Base-by-base conservation (phyloP, 495 filamentous ascomycete genomes). In the Aspergillus sclerotiicarbonarius region DNA sequence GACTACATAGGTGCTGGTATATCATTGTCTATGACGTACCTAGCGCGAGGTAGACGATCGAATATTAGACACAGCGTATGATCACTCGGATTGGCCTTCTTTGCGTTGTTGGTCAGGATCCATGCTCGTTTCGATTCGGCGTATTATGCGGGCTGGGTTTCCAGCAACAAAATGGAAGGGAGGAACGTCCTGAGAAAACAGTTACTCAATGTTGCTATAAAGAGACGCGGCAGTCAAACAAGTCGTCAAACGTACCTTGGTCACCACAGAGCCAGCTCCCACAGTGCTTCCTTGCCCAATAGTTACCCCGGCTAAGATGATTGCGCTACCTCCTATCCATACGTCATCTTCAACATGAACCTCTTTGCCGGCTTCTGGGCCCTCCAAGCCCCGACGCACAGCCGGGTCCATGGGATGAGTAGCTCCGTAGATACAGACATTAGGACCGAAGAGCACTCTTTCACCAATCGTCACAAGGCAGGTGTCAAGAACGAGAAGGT, bases 261-360 rank as follows among this genome's bases (percentile, higher is more conserved):
- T 92, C 10, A 94, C 91, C 5, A 94, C 88, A 58, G 86, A 87
- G 2, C 90, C 90, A 12, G 91, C 90, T 1, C 88, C 90, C 56
- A 95, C 77, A 0, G 85, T 86, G 51, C 82, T 82, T 3, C 90
- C 87, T 59, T 77, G 84, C 0, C 90, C 90, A 47, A 93, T 82
- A 12, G 70, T 89, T 12, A 93, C 87, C 0, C 90, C 90, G 0
- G 87, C 81, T 10, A 86, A 65, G 6, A 94, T 77, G n/a, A 80
- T 76, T 4, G 83, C 87, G 62, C 83, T 86, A 0, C 89, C 90
- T 0, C 90, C 89, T 52, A 96, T 74, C 90, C 90, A 95, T 51
- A 88, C 90, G 67, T 96, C 91, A 60, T 93, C 88, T 3, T 85
- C 89, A 49, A 96, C 84, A 15, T 76, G 80, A 47, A 96, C 87